Evolutionary conservation across 2,329 filamentous ascomycete species (phyloP).

Genomic region (Clonostachys solani): DNA sequence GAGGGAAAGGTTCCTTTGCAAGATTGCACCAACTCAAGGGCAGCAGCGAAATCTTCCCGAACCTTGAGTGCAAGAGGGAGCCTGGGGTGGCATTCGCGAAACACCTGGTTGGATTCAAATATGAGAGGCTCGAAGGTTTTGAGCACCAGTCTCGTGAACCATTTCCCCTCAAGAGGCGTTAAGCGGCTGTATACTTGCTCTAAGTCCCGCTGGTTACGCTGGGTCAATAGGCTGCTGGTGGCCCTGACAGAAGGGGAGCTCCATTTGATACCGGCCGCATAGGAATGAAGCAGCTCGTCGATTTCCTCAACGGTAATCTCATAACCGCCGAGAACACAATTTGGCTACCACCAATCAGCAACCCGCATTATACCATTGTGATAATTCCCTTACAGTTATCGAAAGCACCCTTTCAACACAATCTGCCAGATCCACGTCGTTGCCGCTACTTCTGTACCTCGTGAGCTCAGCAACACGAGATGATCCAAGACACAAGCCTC

Average conservation of each 20-base stretch:
- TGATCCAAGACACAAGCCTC: constrained; percentile 60
- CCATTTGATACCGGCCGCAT: constrained; percentile 67
- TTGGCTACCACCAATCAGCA: constrained; percentile 35
- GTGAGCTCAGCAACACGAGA: constrained; percentile 58
- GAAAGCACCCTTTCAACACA: constrained; percentile 64
- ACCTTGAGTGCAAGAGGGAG: constrained; percentile 68
- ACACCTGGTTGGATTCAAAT: constrained; percentile 51
- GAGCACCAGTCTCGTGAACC: constrained; percentile 77
- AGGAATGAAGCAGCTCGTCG: constrained; percentile 56
- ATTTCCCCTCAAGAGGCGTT: constrained; percentile 71
- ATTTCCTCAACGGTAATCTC: constrained; percentile 67
- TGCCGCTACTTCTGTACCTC: constrained; percentile 53
- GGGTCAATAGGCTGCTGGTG: neutral
- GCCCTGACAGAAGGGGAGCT: constrained; percentile 60
- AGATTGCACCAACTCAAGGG: constrained; percentile 47
- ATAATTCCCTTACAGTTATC: constrained; percentile 43
- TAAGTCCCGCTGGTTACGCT: constrained; percentile 27
- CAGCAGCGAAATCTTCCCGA: constrained; percentile 61
- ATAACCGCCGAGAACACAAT: constrained; percentile 20
- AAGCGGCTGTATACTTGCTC: constrained; percentile 54
- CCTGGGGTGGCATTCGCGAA: constrained; percentile 61
- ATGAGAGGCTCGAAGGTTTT: constrained; percentile 69
- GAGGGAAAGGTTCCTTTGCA: constrained; percentile 8
- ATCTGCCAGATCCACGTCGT: constrained; percentile 63
- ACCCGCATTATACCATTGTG: constrained; percentile 5